Base-by-base conservation (phyloP, 768 basidiomycete species). In the Tricholoma flavovirens region DNA sequence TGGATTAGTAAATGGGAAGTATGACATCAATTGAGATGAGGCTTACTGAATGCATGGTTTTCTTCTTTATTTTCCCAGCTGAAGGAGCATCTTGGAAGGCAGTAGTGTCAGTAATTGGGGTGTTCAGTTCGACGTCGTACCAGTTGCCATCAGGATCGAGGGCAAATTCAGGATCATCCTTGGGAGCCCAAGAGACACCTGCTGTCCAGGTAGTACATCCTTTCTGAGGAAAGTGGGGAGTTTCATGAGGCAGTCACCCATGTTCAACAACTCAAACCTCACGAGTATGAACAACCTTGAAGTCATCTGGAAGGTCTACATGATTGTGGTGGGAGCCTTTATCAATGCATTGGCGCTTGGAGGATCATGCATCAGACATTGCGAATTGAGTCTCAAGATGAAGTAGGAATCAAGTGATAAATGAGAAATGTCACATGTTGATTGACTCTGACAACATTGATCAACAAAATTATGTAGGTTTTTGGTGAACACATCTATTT, bases 141-240 rank as follows among this genome's bases (percentile, higher is more conserved):
- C 52, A 54, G 1, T 35, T 17, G 2, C 52, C 38, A 35, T 51
- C 29, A 5, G 58, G 53, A 38, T 62, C 56, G 15, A 62, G 29
- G 7, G 56, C 59, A 38, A 53, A 58, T 2, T 52, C 35, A 3
- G 14, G 21, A 12, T 53, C n/a, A 14, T 61, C 60, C 12, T 3
- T 21, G 2, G 51, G 51, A 7, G 32, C 14, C 51, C 51, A 53
- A 40, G 29, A 30, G 8, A 10, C 24, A 6, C 51, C 51, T 8
- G 8, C 4, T 1, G 21, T 26, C 51, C 51, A 53, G 4, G 33
- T 19, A 1, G 51, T 53, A 2, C 15, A 33, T 24, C 51, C 51
- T 36, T 26, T 21, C 38, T 53, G 51, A 10, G 38, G 51, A 8
- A 33, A 53, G 51, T n/a, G n/a, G 7, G 17, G 51, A 26, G 51